Evolutionary conservation across 768 basidiomycete genomes (phyloP).

Genomic region (Leucogyrophana mollusca): DNA sequence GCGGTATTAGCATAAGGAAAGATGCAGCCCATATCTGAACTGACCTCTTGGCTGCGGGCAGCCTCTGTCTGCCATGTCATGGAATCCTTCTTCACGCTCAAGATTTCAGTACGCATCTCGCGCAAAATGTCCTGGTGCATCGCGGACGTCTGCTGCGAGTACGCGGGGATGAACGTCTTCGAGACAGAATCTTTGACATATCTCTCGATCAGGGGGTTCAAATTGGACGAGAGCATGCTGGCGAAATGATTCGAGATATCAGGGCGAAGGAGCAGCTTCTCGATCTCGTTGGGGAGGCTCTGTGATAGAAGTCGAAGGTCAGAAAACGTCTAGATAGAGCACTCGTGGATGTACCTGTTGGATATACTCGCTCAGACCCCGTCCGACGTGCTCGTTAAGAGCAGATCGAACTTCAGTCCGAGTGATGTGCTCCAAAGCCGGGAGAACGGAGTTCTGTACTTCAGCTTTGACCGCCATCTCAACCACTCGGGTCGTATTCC

Average conservation of each 20-base stretch:
- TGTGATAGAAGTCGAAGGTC: conserved; percentile 28
- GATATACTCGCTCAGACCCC: conserved; percentile 69
- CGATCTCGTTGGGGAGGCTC: conserved; percentile 78
- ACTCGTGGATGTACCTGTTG: conserved; percentile 72
- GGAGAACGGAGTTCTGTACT: conserved; percentile 81
- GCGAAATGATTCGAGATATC: conserved; percentile 79
- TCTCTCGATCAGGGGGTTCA: conserved; percentile 76
- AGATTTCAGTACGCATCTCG: conserved; percentile 73
- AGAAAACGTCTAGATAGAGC: too few species aligned
- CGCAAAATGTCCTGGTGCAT: conserved; percentile 81
- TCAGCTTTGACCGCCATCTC: conserved; percentile 87
- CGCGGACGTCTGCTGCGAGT: conserved; percentile 67
- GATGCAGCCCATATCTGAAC: conserved; percentile 14
- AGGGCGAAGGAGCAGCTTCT: conserved; percentile 72
- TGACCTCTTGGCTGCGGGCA: conserved; percentile 75
- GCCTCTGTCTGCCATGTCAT: conserved; percentile 81
- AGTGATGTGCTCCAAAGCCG: conserved; percentile 79
- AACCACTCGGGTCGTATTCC: conserved; percentile 86
- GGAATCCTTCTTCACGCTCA: conserved; percentile 76
- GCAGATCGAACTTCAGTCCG: conserved; percentile 78
- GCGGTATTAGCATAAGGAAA: conserved; percentile 10
- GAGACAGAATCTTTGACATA: conserved; percentile 79
- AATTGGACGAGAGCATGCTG: conserved; percentile 64
- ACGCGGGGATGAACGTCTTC: conserved; percentile 73
- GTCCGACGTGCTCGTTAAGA: conserved; percentile 74